phyloP scores from a whole-genome alignment of 2,329 filamentous ascomycete genomes.

The Ophiostoma ips region DNA sequence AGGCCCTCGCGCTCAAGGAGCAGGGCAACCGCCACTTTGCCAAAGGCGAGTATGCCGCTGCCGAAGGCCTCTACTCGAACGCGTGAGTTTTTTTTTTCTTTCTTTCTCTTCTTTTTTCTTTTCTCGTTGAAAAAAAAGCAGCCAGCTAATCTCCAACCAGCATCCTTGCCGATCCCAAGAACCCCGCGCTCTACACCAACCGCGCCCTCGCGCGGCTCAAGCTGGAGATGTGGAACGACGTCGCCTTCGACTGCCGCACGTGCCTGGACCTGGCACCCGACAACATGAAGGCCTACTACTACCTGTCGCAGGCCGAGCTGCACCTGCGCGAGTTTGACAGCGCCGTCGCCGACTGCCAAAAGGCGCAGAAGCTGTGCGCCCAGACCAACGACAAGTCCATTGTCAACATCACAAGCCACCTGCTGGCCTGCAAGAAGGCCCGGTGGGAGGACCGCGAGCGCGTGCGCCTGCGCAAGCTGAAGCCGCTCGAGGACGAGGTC shows the following conservation, averaged over 20 bases:
- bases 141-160: constrained; percentile 29
- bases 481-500: constrained; percentile 46
- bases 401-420: constrained; percentile 54
- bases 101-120: background rate
- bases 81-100: constrained; percentile 34
- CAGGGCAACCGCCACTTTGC: constrained; percentile 54
- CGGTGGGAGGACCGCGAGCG: constrained; percentile 69
- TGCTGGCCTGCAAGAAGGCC: constrained; percentile 70
- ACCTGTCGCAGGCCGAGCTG: constrained; percentile 74
- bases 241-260: constrained; percentile 61
- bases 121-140: background rate
- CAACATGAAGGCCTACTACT: constrained; percentile 72
- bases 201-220: constrained; percentile 71
- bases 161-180: constrained; percentile 63
- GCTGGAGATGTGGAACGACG: constrained; percentile 57
- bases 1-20: constrained; percentile 32
- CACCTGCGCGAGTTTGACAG: constrained; percentile 56
- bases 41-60: constrained; percentile 47
- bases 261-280: constrained; percentile 54
- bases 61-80: constrained; percentile 58
- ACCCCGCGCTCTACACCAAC: constrained; percentile 76
- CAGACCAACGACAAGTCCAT: constrained; percentile 50
- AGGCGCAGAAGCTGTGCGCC: constrained; percentile 59
- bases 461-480: constrained; percentile 39
- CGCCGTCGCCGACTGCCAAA: constrained; percentile 54